Conservation (phyloP, 2,329 filamentous ascomycete species). For the Cladosporium sp. region DNA sequence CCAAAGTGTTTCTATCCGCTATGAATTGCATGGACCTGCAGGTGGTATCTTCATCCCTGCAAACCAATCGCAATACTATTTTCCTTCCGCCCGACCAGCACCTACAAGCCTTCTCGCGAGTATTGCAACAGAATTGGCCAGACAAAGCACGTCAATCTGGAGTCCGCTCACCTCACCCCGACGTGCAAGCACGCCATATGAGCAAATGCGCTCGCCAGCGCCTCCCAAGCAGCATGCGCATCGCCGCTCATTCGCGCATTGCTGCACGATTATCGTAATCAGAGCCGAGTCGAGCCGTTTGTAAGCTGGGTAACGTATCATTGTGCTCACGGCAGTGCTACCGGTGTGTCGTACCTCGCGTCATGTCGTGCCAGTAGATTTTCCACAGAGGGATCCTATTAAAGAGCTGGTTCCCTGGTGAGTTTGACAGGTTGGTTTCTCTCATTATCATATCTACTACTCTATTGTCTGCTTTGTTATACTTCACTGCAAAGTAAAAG, state of each 20-base stretch:
- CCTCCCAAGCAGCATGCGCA: neutral
- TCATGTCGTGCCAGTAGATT: neutral
- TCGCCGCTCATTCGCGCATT: neutral
- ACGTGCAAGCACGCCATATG: constrained; percentile 9
- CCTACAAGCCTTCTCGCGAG: neutral
- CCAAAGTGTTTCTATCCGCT: no score
- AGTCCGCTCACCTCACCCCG: constrained; percentile 9
- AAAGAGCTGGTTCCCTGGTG: neutral
- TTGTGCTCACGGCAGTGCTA: neutral
- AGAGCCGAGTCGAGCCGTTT: constrained; percentile 1
- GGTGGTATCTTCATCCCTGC: no score
- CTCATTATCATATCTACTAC: neutral
- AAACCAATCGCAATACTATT: no score
- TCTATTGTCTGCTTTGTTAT: neutral
- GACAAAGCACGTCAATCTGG: constrained; percentile 12
- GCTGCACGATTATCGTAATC: neutral
- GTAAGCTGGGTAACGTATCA: neutral
- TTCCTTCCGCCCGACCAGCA: no score
- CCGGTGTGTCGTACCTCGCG: neutral
- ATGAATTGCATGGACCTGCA: no score
- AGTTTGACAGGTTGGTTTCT: neutral
- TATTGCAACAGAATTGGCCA: neutral
- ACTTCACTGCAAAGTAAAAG: neutral
- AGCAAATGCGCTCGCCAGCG: neutral
- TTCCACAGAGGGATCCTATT: neutral